Evolutionary conservation across 1,139 yeast species (phyloP), one percentile per base, ranked within the genome.

Genomic region (Nakaseomyces nivariensis): DNA sequence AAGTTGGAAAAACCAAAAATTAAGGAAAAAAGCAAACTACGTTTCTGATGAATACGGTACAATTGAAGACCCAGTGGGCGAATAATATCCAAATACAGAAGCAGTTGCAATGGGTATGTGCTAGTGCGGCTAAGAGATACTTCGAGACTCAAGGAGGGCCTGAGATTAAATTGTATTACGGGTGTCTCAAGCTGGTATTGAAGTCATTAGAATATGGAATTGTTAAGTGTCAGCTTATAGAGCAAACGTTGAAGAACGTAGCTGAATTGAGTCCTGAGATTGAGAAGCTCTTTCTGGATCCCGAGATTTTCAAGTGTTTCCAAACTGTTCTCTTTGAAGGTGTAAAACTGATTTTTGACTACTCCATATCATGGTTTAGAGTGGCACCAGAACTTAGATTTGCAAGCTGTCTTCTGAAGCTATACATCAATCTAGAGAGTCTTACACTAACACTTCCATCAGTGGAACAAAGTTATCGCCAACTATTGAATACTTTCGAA

Each of bases 401-500:
- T 11, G 34, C 29, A 5, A 8, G 24, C 11, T 29, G 24, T 17
- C 34, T 41, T n/a, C 5, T 41, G 13, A 27, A 41, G n/a, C 34
- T 41, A 4, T 41, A 41, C 25, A 17, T n/a, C 6, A 41, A 41
- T n/a, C 25, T 41, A 13, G 34, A 41, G 8, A 13, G 25, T 13
- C 4, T 29, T 4, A 27, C 24, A n/a, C 6, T 5, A n/a, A 5
- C 25, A n/a, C 5, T 41, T 27, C 34, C 34, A 4, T 26, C 33
- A 7, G 13, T 13, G 24, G 44, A 13, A 13, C 9, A 29, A n/a
- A 8, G 5, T 7, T 41, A 27, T 41, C 6, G 34, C 11, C 13
- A 13, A 26, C 9, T 46, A 31, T 13, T 51, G 13, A 41, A 43
- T 5, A 44, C 50, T 5, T 53, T 53, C 37, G 55, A 55, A 45